Percentiles rank a stretch among this genome's conserved stretches.
phyloP scores from a whole-genome alignment of 352 stramenopile species.

The Globisporangium polare region DNA sequence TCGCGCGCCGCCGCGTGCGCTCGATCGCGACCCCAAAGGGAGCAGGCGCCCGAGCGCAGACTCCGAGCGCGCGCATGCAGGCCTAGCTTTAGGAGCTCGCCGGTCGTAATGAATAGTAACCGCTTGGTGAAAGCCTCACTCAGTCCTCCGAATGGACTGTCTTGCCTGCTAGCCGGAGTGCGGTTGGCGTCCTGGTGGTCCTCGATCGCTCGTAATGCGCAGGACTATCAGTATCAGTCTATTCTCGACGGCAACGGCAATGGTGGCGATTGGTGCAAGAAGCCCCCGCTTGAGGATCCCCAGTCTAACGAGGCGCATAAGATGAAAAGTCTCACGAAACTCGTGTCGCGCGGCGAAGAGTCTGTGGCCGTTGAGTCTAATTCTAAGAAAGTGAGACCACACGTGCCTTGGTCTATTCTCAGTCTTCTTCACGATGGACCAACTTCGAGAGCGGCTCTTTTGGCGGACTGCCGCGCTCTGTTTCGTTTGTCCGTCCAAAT shows the following conservation, averaged over 20 bases:
- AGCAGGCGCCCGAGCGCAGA: not conserved
- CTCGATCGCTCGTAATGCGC: no score
- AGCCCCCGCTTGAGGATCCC: not conserved
- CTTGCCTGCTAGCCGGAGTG: no score
- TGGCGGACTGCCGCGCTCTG: no score
- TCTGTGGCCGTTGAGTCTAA: no score
- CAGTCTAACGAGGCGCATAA: no score
- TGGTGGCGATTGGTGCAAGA: not conserved
- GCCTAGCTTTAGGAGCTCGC: not conserved
- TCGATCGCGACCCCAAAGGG: conserved; percentile 13
- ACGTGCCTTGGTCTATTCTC: not conserved
- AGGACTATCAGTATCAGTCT: no score
- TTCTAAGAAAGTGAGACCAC: not conserved
- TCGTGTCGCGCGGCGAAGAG: not conserved
- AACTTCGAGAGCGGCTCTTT: not conserved
- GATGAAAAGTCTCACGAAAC: no score
- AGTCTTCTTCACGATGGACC: not conserved
- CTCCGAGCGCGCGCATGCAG: conserved; percentile 12
- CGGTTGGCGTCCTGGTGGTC: no score
- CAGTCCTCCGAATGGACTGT: not conserved
- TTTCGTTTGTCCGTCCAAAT: no score
- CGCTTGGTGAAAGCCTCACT: not conserved
- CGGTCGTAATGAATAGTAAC: not conserved
- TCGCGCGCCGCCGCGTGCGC: conserved; percentile 25
- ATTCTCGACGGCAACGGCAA: not conserved